Evolutionary conservation across 345 rosid genomes (phyloP).

Genomic region (Geranium rotundifolium): DNA sequence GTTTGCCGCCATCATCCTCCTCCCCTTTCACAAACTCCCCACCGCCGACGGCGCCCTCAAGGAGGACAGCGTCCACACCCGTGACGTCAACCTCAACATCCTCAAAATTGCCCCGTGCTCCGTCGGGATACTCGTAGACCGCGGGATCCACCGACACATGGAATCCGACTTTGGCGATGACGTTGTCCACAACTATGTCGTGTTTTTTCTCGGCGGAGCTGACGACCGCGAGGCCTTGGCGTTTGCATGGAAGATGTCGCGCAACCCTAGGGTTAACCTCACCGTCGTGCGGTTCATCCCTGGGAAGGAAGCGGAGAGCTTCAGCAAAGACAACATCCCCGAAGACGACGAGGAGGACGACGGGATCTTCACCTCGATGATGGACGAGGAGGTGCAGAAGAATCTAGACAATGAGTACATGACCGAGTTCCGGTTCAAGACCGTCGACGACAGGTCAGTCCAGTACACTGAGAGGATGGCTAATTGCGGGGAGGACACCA

Average conservation of each 20-base stretch:
- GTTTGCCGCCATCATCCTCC: slow-evolving; percentile 27
- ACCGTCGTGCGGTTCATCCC: slow-evolving; percentile 38
- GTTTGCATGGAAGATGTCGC: slow-evolving; percentile 49
- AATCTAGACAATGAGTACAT: slow-evolving; percentile 18
- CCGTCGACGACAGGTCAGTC: slow-evolving; percentile 7
- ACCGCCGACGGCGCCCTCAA: slow-evolving; percentile 24
- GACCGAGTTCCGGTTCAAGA: slow-evolving; percentile 23
- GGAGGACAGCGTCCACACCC: slow-evolving; percentile 27
- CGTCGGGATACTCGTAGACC: slow-evolving; percentile 53
- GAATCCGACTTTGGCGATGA: slow-evolving; percentile 1
- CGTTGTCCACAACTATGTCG: background rate
- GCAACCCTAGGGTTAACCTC: slow-evolving; percentile 18
- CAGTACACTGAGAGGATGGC: slow-evolving; percentile 18
- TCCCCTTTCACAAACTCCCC: slow-evolving; percentile 44
- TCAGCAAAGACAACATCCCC: background rate
- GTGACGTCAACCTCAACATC: slow-evolving; percentile 37
- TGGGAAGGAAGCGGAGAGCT: slow-evolving; percentile 2
- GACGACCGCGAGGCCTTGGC: slow-evolving; percentile 68
- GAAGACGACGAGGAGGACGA: slow-evolving; percentile 1
- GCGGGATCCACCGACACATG: slow-evolving; percentile 28
- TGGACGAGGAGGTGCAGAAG: slow-evolving; percentile 4
- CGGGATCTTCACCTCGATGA: slow-evolving; percentile 3
- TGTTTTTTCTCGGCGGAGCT: slow-evolving; percentile 47
- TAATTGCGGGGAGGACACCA: slow-evolving; percentile 22
- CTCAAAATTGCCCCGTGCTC: slow-evolving; percentile 50